Conservation (phyloP, 768 basidiomycete genomes). For the Omphalotus guepiniiformis region DNA sequence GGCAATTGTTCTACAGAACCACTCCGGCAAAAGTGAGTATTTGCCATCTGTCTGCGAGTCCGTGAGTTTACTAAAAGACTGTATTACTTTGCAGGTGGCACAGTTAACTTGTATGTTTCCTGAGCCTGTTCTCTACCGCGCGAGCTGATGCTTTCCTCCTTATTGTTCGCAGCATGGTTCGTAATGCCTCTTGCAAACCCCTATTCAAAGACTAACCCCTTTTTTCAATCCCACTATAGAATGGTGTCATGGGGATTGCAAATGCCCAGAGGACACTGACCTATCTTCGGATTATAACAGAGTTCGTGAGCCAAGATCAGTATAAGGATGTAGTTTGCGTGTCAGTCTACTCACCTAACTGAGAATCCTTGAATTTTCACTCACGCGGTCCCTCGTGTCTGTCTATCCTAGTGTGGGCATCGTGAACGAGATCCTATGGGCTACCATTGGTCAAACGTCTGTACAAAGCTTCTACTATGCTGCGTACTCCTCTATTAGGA, state of each 20-base stretch:
- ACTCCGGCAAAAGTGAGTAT: slow-evolving; percentile 44
- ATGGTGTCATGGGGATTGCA: slow-evolving; percentile 84
- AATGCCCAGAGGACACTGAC: slow-evolving; percentile 85
- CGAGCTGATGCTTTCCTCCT: not conserved
- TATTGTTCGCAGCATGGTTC: slow-evolving; percentile 3
- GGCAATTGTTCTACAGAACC: slow-evolving; percentile 31
- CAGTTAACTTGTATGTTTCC: slow-evolving; percentile 55
- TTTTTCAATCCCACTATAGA: slow-evolving; percentile 13
- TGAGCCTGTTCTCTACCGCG: slow-evolving; percentile 3
- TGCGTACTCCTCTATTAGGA: slow-evolving; percentile 43
- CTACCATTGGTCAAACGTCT: slow-evolving; percentile 47
- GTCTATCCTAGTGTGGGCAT: slow-evolving; percentile 42
- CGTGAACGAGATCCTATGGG: slow-evolving; percentile 59
- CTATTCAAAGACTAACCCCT: slow-evolving; percentile 5
- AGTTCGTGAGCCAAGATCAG: slow-evolving; percentile 81
- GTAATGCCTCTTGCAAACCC: not conserved
- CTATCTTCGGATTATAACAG: slow-evolving; percentile 74
- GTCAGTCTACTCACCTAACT: slow-evolving; percentile 21
- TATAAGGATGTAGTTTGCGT: slow-evolving; percentile 73
- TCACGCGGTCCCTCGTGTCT: not conserved
- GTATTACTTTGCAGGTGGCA: slow-evolving; percentile 34
- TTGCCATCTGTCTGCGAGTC: not conserved
- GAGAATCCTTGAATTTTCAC: not conserved
- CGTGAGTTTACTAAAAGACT: not conserved
- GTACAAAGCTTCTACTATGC: slow-evolving; percentile 39